Evolutionary conservation across 495 filamentous ascomycete genomes (phyloP).

Genomic region (Annulohypoxylon nitens): DNA sequence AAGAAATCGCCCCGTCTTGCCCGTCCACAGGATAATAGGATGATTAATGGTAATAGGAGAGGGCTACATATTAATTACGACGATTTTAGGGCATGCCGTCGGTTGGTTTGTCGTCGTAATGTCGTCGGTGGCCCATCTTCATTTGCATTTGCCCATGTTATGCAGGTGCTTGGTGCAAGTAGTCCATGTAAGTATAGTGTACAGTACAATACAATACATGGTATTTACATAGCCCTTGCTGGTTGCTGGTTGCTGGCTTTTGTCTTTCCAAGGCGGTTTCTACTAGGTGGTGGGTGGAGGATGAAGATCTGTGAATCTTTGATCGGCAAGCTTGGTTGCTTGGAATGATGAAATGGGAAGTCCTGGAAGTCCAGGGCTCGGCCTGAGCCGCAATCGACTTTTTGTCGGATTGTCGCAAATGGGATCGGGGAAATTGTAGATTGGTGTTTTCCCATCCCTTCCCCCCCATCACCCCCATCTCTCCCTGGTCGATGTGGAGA

Average conservation of each 20-base stretch:
- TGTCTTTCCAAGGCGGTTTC: too few relatives aligned
- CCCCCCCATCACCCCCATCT: constrained; percentile 11
- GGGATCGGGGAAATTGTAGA: constrained; percentile 48
- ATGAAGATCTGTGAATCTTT: constrained; percentile 46
- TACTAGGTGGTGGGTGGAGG: constrained; percentile 24
- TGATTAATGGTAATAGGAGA: background rate
- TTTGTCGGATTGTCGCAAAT: constrained; percentile 49
- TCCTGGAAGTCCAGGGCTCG: constrained; percentile 42
- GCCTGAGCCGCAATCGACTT: constrained; percentile 55
- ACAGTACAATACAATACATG: background rate
- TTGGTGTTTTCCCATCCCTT: constrained; percentile 48
- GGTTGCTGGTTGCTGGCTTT: background rate
- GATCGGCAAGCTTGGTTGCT: constrained; percentile 46
- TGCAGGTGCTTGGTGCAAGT: background rate
- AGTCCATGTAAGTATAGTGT: constrained; percentile 11
- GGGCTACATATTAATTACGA: constrained; percentile 20
- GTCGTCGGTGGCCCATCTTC: constrained; percentile 8
- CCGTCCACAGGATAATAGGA: background rate
- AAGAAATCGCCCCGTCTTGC: background rate
- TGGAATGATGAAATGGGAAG: constrained; percentile 49
- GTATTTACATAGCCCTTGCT: constrained; percentile 15
- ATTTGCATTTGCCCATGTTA: background rate
- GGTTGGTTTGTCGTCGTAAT: constrained; percentile 15
- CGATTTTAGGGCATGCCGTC: constrained; percentile 3
- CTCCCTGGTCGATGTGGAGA: constrained; percentile 44